phyloP scores from a whole-genome alignment of 306 rosid species.

The Crataegus laevigata region DNA sequence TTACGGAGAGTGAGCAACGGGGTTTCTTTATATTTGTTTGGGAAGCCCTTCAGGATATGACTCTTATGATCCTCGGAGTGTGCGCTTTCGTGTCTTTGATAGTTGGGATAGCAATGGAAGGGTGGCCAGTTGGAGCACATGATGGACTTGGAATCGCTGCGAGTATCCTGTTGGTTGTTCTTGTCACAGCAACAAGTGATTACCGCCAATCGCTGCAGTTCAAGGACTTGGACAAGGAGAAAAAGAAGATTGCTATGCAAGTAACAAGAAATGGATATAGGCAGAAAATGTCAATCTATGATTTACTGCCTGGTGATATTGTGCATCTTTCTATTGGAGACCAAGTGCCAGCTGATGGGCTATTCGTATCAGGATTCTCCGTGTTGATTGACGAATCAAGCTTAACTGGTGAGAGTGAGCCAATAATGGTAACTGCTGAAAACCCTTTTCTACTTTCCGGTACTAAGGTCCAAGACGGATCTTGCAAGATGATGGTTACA shows the following conservation, averaged over 20 bases:
- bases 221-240: slow-evolving; percentile 95
- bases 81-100: slow-evolving; percentile 80
- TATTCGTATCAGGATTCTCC: slow-evolving; percentile 80
- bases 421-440: slow-evolving; percentile 58
- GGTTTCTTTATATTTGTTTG: slow-evolving; percentile 87
- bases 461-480: slow-evolving; percentile 92
- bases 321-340: slow-evolving; percentile 89
- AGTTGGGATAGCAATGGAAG: slow-evolving; percentile 81
- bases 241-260: slow-evolving; percentile 79
- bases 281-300: slow-evolving; percentile 91
- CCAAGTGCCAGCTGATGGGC: slow-evolving; percentile 92
- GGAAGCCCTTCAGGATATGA: slow-evolving; percentile 99
- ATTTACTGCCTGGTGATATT: slow-evolving; percentile 87
- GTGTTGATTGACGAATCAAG: slow-evolving; percentile 85
- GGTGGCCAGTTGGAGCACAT: slow-evolving; percentile 93
- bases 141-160: slow-evolving; percentile 97
- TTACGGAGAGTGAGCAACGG: slow-evolving; percentile 52
- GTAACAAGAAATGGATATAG: slow-evolving; percentile 83
- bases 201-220: slow-evolving; percentile 89
- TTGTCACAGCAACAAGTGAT: slow-evolving; percentile 93
- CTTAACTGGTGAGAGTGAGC: slow-evolving; percentile 95
- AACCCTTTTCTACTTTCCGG: slow-evolving; percentile 90
- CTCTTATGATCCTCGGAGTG: slow-evolving; percentile 86
- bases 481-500: slow-evolving; percentile 85
- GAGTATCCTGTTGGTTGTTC: slow-evolving; percentile 83